Base-by-base conservation (phyloP, 2,329 filamentous ascomycete genomes). In the Apiospora arundinis region DNA sequence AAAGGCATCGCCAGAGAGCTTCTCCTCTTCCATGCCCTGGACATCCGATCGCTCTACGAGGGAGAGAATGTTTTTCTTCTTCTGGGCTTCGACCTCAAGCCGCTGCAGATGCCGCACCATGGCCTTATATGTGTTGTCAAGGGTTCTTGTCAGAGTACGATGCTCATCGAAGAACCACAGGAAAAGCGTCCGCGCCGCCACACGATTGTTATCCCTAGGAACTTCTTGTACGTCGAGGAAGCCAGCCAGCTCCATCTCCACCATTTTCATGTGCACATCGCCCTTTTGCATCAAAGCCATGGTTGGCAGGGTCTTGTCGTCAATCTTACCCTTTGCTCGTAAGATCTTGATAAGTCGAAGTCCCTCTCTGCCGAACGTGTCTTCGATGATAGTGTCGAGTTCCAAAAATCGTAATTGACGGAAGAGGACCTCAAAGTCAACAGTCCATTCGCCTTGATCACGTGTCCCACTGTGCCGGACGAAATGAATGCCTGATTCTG, bases 191-290 rank as follows among this genome's bases (percentile, higher is more conserved):
- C 94, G 91, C 73, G 92, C 93, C 0, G 95, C 93, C 76, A 93
- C 89, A 45, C 95, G 92, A 73, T 91, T 92, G 74, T 92, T 92
- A 77, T 98, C 95, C 75, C 93, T 93, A 0, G 96, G 96, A 0
- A 99, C 92, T 83, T 99, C 96, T 81, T 99, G 96, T 7, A 97
- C 90, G 75, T 98, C 94, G 16, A 97, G 90, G 73, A 96, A 92
- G 1, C 96, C 95, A 23, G 91, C 91, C 80, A 94, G 91, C 76
- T 97, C 93, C 88, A 99, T 93, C 73, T 92, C 90, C 18, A 93
- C 92, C 82, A 98, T 92, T 73, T 95, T 92, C 71, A 92, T 91
- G 66, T 96, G 93, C 32, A 98, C 90, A 69, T 97, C 94, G 71
- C 92, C 91, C 77, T 95, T 93, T 71, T 92, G 92, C 85, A 98